phyloP scores from a whole-genome alignment of 2,329 filamentous ascomycete genomes.

The Colletotrichum falcatum region DNA sequence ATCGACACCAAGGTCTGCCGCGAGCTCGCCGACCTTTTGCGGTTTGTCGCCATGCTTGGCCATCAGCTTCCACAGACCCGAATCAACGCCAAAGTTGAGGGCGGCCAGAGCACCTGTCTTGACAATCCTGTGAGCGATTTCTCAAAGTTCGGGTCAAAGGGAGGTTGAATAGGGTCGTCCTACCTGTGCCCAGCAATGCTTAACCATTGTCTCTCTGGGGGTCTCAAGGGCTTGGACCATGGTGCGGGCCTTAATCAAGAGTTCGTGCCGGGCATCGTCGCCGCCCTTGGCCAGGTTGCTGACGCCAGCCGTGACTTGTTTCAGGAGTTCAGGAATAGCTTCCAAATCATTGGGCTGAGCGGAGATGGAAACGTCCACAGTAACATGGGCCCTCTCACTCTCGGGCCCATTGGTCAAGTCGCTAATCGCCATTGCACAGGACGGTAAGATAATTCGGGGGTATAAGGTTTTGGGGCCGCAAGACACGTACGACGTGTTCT shows the following conservation, averaged over 20 bases:
- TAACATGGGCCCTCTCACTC: neutral
- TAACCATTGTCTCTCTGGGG: conserved; percentile 61
- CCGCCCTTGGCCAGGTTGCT: neutral
- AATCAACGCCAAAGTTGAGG: conserved; percentile 49
- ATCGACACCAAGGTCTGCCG: conserved; percentile 46
- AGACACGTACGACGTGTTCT: no score
- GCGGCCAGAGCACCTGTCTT: conserved; percentile 45
- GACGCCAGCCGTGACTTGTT: conserved; percentile 24
- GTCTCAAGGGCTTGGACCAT: conserved; percentile 54
- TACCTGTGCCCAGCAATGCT: conserved; percentile 59
- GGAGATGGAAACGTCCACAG: conserved; percentile 31
- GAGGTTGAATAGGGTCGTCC: conserved; percentile 6
- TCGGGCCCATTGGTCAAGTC: neutral
- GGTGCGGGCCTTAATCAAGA: conserved; percentile 51
- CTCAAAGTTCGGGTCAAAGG: no score
- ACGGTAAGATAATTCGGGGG: no score
- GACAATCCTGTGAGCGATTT: neutral
- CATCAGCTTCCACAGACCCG: conserved; percentile 52
- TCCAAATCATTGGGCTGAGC: conserved; percentile 40
- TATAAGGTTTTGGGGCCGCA: no score
- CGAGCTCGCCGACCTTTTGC: conserved; percentile 50
- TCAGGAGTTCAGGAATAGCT: conserved; percentile 34
- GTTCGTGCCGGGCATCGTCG: conserved; percentile 44
- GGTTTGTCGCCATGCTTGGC: conserved; percentile 45
- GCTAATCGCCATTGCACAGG: neutral